Conservation (phyloP, 148 eudicot species). For the Pouteria glomerata region DNA sequence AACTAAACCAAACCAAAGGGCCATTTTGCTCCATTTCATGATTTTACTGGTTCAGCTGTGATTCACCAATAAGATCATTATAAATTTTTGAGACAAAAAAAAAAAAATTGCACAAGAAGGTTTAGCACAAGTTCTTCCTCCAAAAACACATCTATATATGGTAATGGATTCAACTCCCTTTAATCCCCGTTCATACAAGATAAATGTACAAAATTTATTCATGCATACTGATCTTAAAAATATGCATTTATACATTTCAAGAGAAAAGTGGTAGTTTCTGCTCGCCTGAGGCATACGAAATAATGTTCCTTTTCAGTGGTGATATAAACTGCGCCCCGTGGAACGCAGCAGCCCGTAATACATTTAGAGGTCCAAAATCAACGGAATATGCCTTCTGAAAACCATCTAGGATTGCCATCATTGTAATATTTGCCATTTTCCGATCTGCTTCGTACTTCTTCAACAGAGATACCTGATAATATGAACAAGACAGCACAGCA, state of each 20-base stretch:
- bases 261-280: slow-evolving; percentile 60
- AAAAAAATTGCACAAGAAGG: too few relatives aligned
- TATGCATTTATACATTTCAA: slow-evolving; percentile 17
- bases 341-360: slow-evolving; percentile 79
- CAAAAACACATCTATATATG: too few relatives aligned
- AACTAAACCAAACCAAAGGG: too few relatives aligned
- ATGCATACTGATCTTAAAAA: neutral
- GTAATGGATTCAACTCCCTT: too few relatives aligned
- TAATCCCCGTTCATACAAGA: too few relatives aligned
- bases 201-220: neutral
- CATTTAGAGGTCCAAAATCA: slow-evolving; percentile 79
- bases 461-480: slow-evolving; percentile 50
- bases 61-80: too few relatives aligned
- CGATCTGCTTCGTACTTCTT: slow-evolving; percentile 81
- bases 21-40: too few relatives aligned
- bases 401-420: slow-evolving; percentile 88
- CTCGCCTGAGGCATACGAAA: slow-evolving; percentile 87
- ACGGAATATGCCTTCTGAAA: slow-evolving; percentile 86
- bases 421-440: slow-evolving; percentile 63
- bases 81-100: too few relatives aligned
- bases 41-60: too few relatives aligned
- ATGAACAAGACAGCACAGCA: slow-evolving; percentile 4
- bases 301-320: slow-evolving; percentile 74
- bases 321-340: slow-evolving; percentile 72
- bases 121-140: too few relatives aligned